These are phyloP conservation scores for Xylariomycetidae sp. DNA, from an alignment of 2,329 filamentous ascomycete genomes.

Conservation along the genomic window DNA sequence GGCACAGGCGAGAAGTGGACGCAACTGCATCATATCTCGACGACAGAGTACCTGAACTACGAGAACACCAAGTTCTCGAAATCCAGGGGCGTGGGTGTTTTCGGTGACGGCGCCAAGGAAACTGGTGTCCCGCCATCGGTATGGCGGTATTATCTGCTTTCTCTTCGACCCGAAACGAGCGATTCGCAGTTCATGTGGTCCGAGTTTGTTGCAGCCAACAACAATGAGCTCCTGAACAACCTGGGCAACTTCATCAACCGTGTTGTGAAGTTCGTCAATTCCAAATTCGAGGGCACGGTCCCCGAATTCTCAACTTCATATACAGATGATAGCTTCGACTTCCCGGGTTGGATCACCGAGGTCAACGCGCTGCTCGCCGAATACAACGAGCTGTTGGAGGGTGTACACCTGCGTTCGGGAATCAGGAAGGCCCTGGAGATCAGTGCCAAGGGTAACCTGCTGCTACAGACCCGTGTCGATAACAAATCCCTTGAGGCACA, in stretches of 20 bases:
- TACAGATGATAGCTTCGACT: constrained; percentile 49
- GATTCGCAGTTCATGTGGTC: constrained; percentile 73
- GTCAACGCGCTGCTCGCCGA: constrained; percentile 49
- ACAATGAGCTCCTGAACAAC: constrained; percentile 64
- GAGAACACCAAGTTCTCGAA: constrained; percentile 73
- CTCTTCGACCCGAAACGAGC: constrained; percentile 66
- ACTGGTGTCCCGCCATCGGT: constrained; percentile 67
- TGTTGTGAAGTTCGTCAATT: constrained; percentile 70
- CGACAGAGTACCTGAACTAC: constrained; percentile 69
- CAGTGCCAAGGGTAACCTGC: constrained; percentile 55
- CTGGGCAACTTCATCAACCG: constrained; percentile 68
- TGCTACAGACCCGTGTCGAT: constrained; percentile 41
- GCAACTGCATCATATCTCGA: constrained; percentile 66
- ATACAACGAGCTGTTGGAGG: constrained; percentile 53
- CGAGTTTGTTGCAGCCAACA: constrained; percentile 68
- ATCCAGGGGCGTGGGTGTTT: constrained; percentile 68
- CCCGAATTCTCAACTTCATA: constrained; percentile 56
- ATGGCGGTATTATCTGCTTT: constrained; percentile 73
- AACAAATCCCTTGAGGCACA: constrained; percentile 32
- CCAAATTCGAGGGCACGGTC: constrained; percentile 67
- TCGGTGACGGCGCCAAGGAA: constrained; percentile 67
- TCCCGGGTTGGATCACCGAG: constrained; percentile 31
- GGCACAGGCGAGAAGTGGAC: constrained; percentile 71
- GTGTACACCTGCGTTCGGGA: constrained; percentile 52
- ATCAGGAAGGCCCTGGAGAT: constrained; percentile 61